Percentiles rank a stretch among this genome's conserved stretches.
Evolutionary conservation across 1,139 yeast species (phyloP).

Genomic region (Saccharomyces pastorianus): DNA sequence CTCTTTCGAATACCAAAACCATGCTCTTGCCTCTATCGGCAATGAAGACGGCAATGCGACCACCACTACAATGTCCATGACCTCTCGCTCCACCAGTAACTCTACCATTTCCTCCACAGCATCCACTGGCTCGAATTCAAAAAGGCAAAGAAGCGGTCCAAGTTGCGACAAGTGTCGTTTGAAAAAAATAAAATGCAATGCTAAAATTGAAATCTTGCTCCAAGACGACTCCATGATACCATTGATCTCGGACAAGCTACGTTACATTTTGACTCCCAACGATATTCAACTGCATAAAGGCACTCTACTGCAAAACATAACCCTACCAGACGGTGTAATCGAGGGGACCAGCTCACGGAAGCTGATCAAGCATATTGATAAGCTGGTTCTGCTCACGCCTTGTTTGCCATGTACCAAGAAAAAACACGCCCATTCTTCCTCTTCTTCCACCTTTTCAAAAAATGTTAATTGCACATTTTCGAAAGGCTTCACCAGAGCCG

Average conservation of each 20-base stretch:
- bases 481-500: conserved; percentile 27
- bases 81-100: not conserved
- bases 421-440: conserved; percentile 6
- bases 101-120: not conserved
- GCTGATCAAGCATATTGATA: conserved; percentile 28
- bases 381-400: conserved; percentile 24
- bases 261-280: conserved; percentile 13
- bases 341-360: not conserved
- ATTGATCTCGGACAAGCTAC: conserved; percentile 12
- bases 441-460: not conserved
- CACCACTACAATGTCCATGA: not conserved
- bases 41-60: not conserved
- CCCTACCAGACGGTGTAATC: conserved; percentile 3
- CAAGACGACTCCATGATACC: conserved; percentile 20
- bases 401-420: conserved; percentile 25
- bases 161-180: conserved; percentile 65
- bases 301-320: conserved; percentile 7
- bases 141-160: conserved; percentile 67
- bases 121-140: conserved; percentile 4
- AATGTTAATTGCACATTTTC: conserved; percentile 15
- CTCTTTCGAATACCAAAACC: not conserved
- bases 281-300: conserved; percentile 10
- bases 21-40: not conserved
- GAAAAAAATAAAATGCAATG: conserved; percentile 69
- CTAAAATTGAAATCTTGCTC: conserved; percentile 40